Base-by-base conservation (phyloP, 768 basidiomycete species). In the Leccinum longicurvipes region DNA sequence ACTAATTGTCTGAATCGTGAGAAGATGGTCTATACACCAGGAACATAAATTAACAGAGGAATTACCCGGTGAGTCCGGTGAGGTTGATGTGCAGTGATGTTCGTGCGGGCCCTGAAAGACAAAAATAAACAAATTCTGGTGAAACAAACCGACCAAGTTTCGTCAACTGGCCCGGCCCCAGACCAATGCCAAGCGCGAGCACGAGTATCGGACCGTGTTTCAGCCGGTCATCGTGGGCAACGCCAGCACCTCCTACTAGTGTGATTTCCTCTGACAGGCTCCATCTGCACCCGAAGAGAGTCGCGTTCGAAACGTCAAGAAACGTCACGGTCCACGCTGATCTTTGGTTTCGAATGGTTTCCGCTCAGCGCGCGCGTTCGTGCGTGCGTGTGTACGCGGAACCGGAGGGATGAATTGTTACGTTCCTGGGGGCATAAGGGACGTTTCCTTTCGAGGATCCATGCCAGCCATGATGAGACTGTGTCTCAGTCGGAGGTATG, bases 401-500 rank as follows among this genome's bases (percentile, higher is more conserved):
- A 41, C 19, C 39, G 39, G 36, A 6, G 34, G 34, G 8, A 36
- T 10, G 31, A 32, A 32, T 32, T 32, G 36, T n/a, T 36, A 41
- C 10, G 39, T 41, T 41, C 39, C 39, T 41, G 39, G 36, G 19
- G 10, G 39, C 5, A 41, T 41, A 19, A 41, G 39, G 39, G 19
- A 41, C 39, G 11, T 41, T 41, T 41, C 39, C 39, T 6, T 41
- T 41, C 47, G 6, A 41, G 25, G 36, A 21, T 19, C 19, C 48
- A 45, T 24, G 47, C n/a, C 15, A 23, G 17, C 39, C 19, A 21
- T 21, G 28, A 48, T 56, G 54, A 49, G 54, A 47, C 39, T 21
- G 24, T 21, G 12, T 19, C 60, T 58, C 60, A 52, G 50, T 54
- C 53, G 42, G 50, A 46, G 55, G 48, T 17, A n/a, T 41, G 55